phyloP scores from a whole-genome alignment of 352 stramenopile genomes.

The Pythium aquatile region DNA sequence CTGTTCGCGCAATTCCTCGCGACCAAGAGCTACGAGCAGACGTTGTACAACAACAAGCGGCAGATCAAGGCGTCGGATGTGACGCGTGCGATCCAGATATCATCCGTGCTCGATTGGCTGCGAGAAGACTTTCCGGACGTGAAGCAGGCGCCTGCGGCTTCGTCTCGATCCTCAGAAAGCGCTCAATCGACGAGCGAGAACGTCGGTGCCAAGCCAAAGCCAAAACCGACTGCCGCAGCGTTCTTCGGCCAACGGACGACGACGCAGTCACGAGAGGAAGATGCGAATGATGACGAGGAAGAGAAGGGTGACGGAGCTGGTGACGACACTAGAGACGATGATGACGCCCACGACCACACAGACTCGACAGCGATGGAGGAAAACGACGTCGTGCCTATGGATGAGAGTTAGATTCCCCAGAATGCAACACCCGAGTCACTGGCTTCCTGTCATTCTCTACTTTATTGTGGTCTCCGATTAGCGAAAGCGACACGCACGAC shows the following conservation, averaged over 20 bases:
- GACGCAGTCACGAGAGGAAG: neutral
- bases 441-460: slow-evolving; percentile 22
- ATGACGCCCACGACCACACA: slow-evolving; percentile 8
- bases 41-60: slow-evolving; percentile 79
- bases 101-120: slow-evolving; percentile 75
- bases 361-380: neutral
- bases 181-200: neutral
- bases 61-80: slow-evolving; percentile 81
- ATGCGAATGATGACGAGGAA: slow-evolving; percentile 1
- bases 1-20: slow-evolving; percentile 89
- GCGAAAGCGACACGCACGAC: neutral
- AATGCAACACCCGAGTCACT: neutral
- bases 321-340: slow-evolving; percentile 1
- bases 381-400: slow-evolving; percentile 12
- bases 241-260: slow-evolving; percentile 46
- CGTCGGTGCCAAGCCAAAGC: slow-evolving; percentile 5
- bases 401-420: slow-evolving; percentile 12
- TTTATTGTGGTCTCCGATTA: slow-evolving; percentile 22
- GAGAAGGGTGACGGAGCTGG: neutral
- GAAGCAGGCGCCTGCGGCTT: slow-evolving; percentile 25
- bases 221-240: slow-evolving; percentile 25
- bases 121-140: slow-evolving; percentile 82
- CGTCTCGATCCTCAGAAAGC: neutral
- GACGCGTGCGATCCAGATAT: slow-evolving; percentile 75
- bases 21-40: slow-evolving; percentile 86